phyloP scores from a whole-genome alignment of 805 yeast species.

The Torulaspora gathmanii region DNA sequence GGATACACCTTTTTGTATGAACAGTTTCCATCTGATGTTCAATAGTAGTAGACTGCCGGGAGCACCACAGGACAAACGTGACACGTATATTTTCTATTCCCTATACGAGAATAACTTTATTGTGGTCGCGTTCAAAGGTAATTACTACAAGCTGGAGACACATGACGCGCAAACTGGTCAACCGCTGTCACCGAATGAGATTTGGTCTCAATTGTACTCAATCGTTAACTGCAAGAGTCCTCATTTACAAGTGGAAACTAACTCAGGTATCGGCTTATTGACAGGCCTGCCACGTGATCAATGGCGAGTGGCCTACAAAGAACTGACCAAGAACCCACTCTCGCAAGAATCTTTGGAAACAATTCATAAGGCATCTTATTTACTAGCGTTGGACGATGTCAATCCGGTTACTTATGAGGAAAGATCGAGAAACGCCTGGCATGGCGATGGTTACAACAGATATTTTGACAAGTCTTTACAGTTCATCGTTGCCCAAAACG shows the following conservation, averaged over 20 bases:
- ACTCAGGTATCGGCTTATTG: constrained; percentile 64
- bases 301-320: constrained; percentile 60
- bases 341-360: constrained; percentile 59
- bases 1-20: constrained; percentile 89
- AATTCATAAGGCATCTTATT: constrained; percentile 73
- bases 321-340: constrained; percentile 53
- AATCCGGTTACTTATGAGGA: constrained; percentile 75
- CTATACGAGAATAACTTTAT: constrained; percentile 55
- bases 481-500: constrained; percentile 75
- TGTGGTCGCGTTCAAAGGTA: constrained; percentile 66
- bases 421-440: constrained; percentile 84
- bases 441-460: constrained; percentile 89
- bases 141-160: constrained; percentile 72
- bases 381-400: constrained; percentile 70
- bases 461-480: constrained; percentile 90
- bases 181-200: constrained; percentile 43
- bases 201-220: constrained; percentile 54
- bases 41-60: constrained; percentile 80
- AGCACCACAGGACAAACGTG: constrained; percentile 42
- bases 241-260: constrained; percentile 19
- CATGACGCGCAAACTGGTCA: constrained; percentile 42
- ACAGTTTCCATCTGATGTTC: constrained; percentile 85
- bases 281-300: constrained; percentile 82
- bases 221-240: constrained; percentile 42
- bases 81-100: constrained; percentile 53